A percentile compares a stretch with the other conserved stretches of the same genome.
Conservation (phyloP, 2,329 filamentous ascomycete species). For the Colletotrichum tamarilloi region DNA sequence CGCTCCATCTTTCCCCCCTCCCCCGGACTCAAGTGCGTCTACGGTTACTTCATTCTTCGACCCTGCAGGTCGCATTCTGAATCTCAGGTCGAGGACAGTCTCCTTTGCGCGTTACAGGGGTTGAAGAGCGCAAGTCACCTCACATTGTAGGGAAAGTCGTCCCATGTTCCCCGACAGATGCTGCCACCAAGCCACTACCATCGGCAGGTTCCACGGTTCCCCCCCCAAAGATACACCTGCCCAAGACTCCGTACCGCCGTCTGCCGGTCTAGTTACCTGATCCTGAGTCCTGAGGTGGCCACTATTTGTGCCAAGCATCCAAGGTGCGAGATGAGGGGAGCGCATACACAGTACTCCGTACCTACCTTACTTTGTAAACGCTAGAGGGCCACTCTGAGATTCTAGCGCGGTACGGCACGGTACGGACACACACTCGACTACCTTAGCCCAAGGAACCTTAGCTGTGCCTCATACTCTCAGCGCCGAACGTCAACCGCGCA, state of each 20-base stretch:
- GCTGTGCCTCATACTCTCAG: neutral
- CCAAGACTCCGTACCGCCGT: neutral
- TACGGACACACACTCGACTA: neutral
- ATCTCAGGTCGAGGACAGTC: neutral
- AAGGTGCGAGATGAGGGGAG: neutral
- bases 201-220: slow-evolving; percentile 14
- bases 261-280: neutral
- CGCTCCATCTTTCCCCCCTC: neutral
- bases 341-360: too few species aligned
- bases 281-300: neutral
- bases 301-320: neutral
- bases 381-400: neutral
- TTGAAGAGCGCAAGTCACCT: neutral
- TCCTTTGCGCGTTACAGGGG: slow-evolving; percentile 1
- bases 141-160: slow-evolving; percentile 19
- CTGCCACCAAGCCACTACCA: slow-evolving; percentile 22
- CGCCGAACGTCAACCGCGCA: neutral
- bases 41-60: neutral
- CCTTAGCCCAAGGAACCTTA: neutral
- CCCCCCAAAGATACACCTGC: neutral
- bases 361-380: too few species aligned
- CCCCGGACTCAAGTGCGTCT: neutral
- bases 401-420: neutral
- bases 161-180: slow-evolving; percentile 26
- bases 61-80: neutral